Conservation (phyloP, 2,329 filamentous ascomycete species). For the Diplodia seriata region DNA sequence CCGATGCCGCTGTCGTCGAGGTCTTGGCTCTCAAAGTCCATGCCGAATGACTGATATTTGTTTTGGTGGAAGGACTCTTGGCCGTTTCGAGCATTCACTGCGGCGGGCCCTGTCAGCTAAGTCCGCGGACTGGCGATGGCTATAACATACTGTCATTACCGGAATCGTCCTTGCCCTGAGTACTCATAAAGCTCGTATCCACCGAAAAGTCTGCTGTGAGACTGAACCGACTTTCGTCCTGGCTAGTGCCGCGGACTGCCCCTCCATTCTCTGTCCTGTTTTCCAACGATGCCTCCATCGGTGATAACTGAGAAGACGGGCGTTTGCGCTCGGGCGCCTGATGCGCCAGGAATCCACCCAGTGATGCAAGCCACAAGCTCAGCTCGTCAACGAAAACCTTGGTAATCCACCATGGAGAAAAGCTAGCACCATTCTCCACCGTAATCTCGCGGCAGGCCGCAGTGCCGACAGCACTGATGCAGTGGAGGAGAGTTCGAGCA, state of each 20-base stretch:
- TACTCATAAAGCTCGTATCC: slow-evolving; percentile 33
- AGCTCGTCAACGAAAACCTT: slow-evolving; percentile 97
- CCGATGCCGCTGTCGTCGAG: slow-evolving; percentile 35
- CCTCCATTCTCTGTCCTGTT: slow-evolving; percentile 43
- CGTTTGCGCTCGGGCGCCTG: slow-evolving; percentile 40
- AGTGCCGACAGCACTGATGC: slow-evolving; percentile 76
- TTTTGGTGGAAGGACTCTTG: slow-evolving; percentile 30
- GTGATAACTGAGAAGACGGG: slow-evolving; percentile 40
- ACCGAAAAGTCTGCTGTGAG: slow-evolving; percentile 47
- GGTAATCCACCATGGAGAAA: slow-evolving; percentile 92
- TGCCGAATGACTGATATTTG: slow-evolving; percentile 31
- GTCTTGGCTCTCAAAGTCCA: slow-evolving; percentile 32
- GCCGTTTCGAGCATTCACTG: slow-evolving; percentile 26
- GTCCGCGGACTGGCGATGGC: slow-evolving; percentile 15
- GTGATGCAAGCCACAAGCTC: slow-evolving; percentile 86
- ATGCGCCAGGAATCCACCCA: slow-evolving; percentile 82
- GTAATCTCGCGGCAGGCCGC: slow-evolving; percentile 83
- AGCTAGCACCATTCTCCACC: slow-evolving; percentile 77
- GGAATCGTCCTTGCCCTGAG: slow-evolving; percentile 30
- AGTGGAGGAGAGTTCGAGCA: slow-evolving; percentile 75
- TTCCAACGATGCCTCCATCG: slow-evolving; percentile 43
- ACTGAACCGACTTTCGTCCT: slow-evolving; percentile 49
- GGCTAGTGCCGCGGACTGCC: slow-evolving; percentile 42
- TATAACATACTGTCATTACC: slow-evolving; percentile 33
- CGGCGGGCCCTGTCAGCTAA: slow-evolving; percentile 27